These are phyloP conservation scores for Begonia fuchsioides DNA, from an alignment of 306 rosid species.

Conservation along the genomic window DNA sequence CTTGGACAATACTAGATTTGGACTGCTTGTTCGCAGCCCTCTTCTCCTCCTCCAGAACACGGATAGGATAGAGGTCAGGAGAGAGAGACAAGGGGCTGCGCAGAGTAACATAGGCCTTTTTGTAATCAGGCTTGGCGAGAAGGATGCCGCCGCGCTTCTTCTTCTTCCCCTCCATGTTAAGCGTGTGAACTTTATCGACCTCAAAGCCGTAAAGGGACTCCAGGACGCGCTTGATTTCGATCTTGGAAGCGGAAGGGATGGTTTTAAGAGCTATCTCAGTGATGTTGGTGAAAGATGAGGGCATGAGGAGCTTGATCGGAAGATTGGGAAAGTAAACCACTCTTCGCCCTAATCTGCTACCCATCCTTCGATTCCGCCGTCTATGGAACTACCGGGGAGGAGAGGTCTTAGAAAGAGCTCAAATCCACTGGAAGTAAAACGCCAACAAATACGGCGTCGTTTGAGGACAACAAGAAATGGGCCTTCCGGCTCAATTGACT, in stretches of 20 bases:
- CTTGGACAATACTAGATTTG: slow-evolving; percentile 36
- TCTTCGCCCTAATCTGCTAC: slow-evolving; percentile 44
- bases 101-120: slow-evolving; percentile 80
- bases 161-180: slow-evolving; percentile 77
- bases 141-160: slow-evolving; percentile 44
- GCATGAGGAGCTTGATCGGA: slow-evolving; percentile 60
- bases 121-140: slow-evolving; percentile 63
- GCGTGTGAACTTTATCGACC: slow-evolving; percentile 62
- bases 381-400: too few relatives aligned
- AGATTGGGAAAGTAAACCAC: slow-evolving; percentile 46
- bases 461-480: too few relatives aligned
- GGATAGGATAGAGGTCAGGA: slow-evolving; percentile 29
- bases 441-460: too few relatives aligned
- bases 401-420: too few relatives aligned
- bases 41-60: slow-evolving; percentile 27
- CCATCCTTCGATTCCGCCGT: slow-evolving; percentile 22
- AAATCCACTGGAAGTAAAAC: too few relatives aligned
- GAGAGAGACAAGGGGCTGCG: slow-evolving; percentile 39
- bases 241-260: slow-evolving; percentile 67
- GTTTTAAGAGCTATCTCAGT: slow-evolving; percentile 67
- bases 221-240: slow-evolving; percentile 52
- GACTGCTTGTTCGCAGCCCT: slow-evolving; percentile 30
- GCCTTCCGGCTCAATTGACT: too few relatives aligned
- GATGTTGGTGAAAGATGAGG: slow-evolving; percentile 29
- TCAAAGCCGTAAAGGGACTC: slow-evolving; percentile 42